Percentiles rank a stretch among this genome's conserved stretches.
These are phyloP conservation scores for Candida ficus DNA, from an alignment of 805 yeast species.

Conservation along the genomic window DNA sequence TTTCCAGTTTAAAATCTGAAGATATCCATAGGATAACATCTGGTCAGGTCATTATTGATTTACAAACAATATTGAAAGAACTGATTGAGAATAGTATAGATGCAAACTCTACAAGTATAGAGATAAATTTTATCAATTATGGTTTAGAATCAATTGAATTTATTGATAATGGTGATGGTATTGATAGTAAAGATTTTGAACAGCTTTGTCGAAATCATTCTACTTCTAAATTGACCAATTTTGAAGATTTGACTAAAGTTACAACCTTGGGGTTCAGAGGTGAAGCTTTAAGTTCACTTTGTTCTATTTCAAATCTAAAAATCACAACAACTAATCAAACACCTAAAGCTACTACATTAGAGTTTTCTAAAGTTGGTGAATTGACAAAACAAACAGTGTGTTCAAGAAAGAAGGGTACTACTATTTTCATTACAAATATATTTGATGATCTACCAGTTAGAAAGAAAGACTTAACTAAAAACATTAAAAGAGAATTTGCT, in stretches of 20 bases:
- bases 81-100: slow-evolving; percentile 84
- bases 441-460: slow-evolving; percentile 80
- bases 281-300: slow-evolving; percentile 70
- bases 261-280: slow-evolving; percentile 73
- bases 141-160: slow-evolving; percentile 72
- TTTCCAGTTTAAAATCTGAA: slow-evolving; percentile 1
- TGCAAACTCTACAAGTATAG: slow-evolving; percentile 65
- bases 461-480: slow-evolving; percentile 62
- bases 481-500: slow-evolving; percentile 64
- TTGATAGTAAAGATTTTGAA: slow-evolving; percentile 45
- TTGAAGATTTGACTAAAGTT: slow-evolving; percentile 49
- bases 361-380: slow-evolving; percentile 51
- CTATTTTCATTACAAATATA: slow-evolving; percentile 49
- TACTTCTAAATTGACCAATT: slow-evolving; percentile 58
- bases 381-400: slow-evolving; percentile 37
- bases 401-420: slow-evolving; percentile 65
- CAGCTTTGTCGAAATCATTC: slow-evolving; percentile 54
- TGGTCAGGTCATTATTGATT: slow-evolving; percentile 86
- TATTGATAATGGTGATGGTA: slow-evolving; percentile 66
- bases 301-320: slow-evolving; percentile 45
- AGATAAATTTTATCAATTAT: slow-evolving; percentile 60
- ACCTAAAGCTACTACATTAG: slow-evolving; percentile 55
- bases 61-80: slow-evolving; percentile 77
- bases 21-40: slow-evolving; percentile 81
- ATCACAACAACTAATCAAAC: slow-evolving; percentile 45